These are phyloP conservation scores for Aureobasidium sp. DNA, from an alignment of 2,329 filamentous ascomycete genomes.

Conservation along the genomic window DNA sequence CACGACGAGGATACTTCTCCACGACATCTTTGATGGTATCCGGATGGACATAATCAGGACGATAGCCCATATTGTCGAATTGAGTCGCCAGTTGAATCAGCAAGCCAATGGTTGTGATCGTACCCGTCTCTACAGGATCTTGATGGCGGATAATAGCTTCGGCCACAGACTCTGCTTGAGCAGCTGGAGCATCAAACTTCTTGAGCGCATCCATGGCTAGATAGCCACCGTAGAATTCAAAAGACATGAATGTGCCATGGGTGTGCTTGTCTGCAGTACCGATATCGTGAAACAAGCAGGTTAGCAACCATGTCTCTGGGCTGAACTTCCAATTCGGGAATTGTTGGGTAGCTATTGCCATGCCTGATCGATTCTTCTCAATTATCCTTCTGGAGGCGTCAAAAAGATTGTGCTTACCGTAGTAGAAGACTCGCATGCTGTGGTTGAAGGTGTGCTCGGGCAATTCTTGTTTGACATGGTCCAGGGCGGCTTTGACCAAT, in stretches of 20 bases:
- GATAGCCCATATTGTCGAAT: slow-evolving; percentile 22
- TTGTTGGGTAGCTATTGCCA: slow-evolving; percentile 3
- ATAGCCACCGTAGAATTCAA: slow-evolving; percentile 61
- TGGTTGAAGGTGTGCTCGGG: slow-evolving; percentile 56
- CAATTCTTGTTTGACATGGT: slow-evolving; percentile 23
- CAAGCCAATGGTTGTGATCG: slow-evolving; percentile 20
- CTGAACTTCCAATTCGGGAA: slow-evolving; percentile 3
- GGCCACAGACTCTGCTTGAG: slow-evolving; percentile 59
- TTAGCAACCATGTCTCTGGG: slow-evolving; percentile 51
- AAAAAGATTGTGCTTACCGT: slow-evolving; percentile 33
- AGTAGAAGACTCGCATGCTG: slow-evolving; percentile 62
- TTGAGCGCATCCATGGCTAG: slow-evolving; percentile 49
- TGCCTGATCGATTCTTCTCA: background rate
- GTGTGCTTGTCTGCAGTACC: slow-evolving; percentile 55
- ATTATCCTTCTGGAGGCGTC: background rate
- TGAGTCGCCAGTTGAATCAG: slow-evolving; percentile 22
- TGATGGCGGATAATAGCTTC: slow-evolving; percentile 67
- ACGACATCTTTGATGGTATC: slow-evolving; percentile 21
- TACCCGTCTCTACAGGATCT: slow-evolving; percentile 35
- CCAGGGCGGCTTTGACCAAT: background rate
- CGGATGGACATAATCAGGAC: slow-evolving; percentile 18
- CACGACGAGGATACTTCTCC: slow-evolving; percentile 17
- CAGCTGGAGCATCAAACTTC: slow-evolving; percentile 34
- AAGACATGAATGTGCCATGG: slow-evolving; percentile 53
- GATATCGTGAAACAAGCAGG: slow-evolving; percentile 66